Evolutionary conservation across 306 rosid genomes (phyloP), one percentile per base, ranked within the genome.

Genomic region (Alnus rubra): DNA sequence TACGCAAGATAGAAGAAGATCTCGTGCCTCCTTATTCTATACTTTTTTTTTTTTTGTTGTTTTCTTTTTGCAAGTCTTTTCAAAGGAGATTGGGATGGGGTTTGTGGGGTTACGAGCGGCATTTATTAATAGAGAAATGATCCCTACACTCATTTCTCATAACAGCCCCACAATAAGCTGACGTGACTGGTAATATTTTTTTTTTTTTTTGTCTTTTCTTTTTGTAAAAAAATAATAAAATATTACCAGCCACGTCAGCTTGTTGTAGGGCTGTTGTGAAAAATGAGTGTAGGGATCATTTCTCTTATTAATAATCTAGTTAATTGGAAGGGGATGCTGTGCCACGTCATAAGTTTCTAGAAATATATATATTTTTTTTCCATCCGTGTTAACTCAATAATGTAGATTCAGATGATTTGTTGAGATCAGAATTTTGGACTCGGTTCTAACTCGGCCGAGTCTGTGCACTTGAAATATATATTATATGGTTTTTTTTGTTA

Each of bases 41-140:
- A 33, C 31, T 62, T 79, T 49, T 78, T 12, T 39, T 55, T 44
- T 23, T 54, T 8, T 28, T 69, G 71, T 76, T 73, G 59, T 54
- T 71, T 62, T 42, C 45, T 6, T 77, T 80, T 81, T 42, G 78
- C 62, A 80, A 76, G 90, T 80, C 89, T 74, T 84, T 87, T 87
- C 89, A 74, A 7, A 53, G 10, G 56, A 87, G 94, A 90, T 89
- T 79, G 75, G 84, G 96, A 90, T 93, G 71, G 73, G 76, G 69
- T 55, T 72, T 80, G 64, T 52, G 88, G 90, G 89, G 85, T 55
- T 78, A 44, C 14, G 54, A 9, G 37, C 33, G 16, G 76, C 56
- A 75, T 68, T 87, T 84, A 60, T 78, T 69, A 75, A 37, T 83
- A 74, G n/a, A n/a, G n/a, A n/a, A n/a, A n/a, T n/a, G n/a, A n/a